Evolutionary conservation across 2,329 filamentous ascomycete species (phyloP).

Genomic region (Aspergillus ochraceoroseus): DNA sequence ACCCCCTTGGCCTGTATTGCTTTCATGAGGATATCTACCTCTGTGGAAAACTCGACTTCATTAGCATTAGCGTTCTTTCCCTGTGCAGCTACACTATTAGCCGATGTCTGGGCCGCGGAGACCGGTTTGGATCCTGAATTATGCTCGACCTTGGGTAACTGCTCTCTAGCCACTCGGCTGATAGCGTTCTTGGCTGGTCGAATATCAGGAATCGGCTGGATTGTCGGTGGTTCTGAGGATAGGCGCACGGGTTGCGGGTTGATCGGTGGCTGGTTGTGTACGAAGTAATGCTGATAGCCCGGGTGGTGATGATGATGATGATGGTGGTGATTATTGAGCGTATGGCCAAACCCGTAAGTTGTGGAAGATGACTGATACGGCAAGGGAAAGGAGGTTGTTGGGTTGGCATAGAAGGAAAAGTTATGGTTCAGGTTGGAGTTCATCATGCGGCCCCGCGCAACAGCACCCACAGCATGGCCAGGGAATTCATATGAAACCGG

Average conservation of each 20-base stretch:
- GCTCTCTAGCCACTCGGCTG: constrained; percentile 26
- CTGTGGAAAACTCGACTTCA: constrained; percentile 67
- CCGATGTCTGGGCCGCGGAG: constrained; percentile 7
- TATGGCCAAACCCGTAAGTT: constrained; percentile 33
- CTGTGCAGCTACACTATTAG: constrained; percentile 11
- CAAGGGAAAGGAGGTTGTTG: constrained; percentile 35
- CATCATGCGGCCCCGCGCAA: constrained; percentile 38
- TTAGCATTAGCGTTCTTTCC: constrained; percentile 46
- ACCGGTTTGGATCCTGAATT: constrained; percentile 6
- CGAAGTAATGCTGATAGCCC: constrained; percentile 35
- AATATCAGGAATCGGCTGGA: constrained; percentile 37
- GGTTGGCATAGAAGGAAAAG: constrained; percentile 38
- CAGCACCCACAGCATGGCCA: constrained; percentile 35
- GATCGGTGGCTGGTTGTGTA: constrained; percentile 27
- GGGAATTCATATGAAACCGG: constrained; percentile 41
- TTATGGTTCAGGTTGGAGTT: constrained; percentile 31
- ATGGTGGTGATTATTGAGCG: constrained; percentile 29
- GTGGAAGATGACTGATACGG: constrained; percentile 31
- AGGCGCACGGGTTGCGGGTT: constrained; percentile 28
- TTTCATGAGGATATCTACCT: constrained; percentile 84
- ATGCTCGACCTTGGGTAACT: constrained; percentile 16
- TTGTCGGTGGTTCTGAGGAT: constrained; percentile 28
- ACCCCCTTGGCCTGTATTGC: constrained; percentile 66
- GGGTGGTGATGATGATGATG: constrained; percentile 18
- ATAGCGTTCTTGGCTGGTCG: constrained; percentile 38